Evolutionary conservation across 208 protist genomes (phyloP), one percentile per base, ranked within the genome.

Genomic region (Acanthamoeba culbertsoni): DNA sequence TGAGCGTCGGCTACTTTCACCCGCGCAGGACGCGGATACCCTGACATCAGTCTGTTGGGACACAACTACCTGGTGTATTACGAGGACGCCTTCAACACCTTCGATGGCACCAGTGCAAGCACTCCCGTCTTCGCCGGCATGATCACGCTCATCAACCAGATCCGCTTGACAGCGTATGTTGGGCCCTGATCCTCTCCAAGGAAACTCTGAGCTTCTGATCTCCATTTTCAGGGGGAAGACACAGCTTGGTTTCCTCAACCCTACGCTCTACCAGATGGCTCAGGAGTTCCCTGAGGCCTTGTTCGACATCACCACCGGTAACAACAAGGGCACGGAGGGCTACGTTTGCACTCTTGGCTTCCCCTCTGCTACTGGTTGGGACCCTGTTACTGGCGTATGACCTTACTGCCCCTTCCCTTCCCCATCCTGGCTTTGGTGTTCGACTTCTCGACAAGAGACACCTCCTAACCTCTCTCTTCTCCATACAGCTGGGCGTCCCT

Each of bases 161-260:
- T 71, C 14, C 75, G 93, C 46, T 28, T 96, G 1, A 53, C 48
- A 0, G 68, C 26, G 37, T 75, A 75, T 26, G 63, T n/a, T n/a
- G n/a, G n/a, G n/a, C n/a, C n/a, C n/a, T 42, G 28, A n/a, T 26
- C 23, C 31, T 75, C 28, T 35, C 37, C 33, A 12, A 43, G 63
- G 33, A 7, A 6, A 45, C 37, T 5, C 37, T 6, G 37, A 7
- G 20, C 55, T 7, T 4, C 10, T 26, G 28, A 37, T 23, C 43
- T 7, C 28, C 3, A 26, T 28, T 10, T 33, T 10, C 10, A 35
- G 63, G 28, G 20, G 93, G 33, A 82, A 91, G 51, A 5, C 33
- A 40, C 59, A 65, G 42, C 46, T 97, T 8, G 96, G 96, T 16
- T 97, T 96, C 91, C 33, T 97, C 35, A 97, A 96, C 37, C 95